phyloP scores from a whole-genome alignment of 73 alveolate species.

The Loxodes magnus region DNA sequence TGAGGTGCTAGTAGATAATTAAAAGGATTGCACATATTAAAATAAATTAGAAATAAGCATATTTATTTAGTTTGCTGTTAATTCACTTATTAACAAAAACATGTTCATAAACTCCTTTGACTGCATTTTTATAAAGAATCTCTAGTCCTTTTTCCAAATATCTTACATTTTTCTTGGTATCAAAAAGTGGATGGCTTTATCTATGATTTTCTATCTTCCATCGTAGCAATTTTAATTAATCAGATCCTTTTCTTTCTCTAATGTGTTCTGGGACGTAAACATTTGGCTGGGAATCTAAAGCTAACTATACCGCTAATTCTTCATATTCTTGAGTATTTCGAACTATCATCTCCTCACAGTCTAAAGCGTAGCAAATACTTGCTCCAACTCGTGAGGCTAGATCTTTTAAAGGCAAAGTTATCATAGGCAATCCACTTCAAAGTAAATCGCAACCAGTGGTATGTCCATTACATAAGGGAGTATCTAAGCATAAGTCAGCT shows the following conservation, averaged over 20 bases:
- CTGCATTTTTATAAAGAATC: too few relatives aligned
- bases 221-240: slow-evolving; percentile 16
- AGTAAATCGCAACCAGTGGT: slow-evolving; percentile 33
- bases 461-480: slow-evolving; percentile 43
- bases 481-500: slow-evolving; percentile 39
- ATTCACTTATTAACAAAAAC: too few relatives aligned
- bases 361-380: slow-evolving; percentile 25
- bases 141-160: slow-evolving; percentile 25
- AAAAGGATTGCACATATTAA: too few relatives aligned
- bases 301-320: slow-evolving; percentile 28
- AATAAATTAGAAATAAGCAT: too few relatives aligned
- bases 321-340: slow-evolving; percentile 18
- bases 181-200: slow-evolving; percentile 21
- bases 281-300: background rate
- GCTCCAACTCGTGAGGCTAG: slow-evolving; percentile 40
- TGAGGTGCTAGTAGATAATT: slow-evolving; percentile 6
- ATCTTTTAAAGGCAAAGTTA: slow-evolving; percentile 20
- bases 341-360: slow-evolving; percentile 22
- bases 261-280: background rate
- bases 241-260: slow-evolving; percentile 13
- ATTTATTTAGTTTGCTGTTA: too few relatives aligned
- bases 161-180: slow-evolving; percentile 24
- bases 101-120: too few relatives aligned
- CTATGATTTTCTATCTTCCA: slow-evolving; percentile 18
- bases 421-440: slow-evolving; percentile 40